Evolutionary conservation across 495 filamentous ascomycete genomes (phyloP), one percentile per base, ranked within the genome.

Genomic region (Podospora didyma): DNA sequence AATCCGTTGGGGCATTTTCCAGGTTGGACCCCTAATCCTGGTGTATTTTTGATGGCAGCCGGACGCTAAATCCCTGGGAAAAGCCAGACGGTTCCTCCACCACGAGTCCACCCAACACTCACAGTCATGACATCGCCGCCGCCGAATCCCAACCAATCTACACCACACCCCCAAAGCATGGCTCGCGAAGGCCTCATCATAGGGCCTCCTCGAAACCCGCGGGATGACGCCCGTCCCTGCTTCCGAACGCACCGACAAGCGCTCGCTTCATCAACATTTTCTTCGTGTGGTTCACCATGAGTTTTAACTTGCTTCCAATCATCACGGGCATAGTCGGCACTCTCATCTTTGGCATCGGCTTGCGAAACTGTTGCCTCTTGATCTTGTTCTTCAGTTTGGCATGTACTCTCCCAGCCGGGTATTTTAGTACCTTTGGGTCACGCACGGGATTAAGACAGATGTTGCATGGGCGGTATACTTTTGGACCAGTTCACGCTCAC

Each of bases 331-430:
- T 78, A 62, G 62, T 77, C 34, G 77, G 73, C 16, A 77, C 73
- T 4, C 71, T 75, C 1, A 54, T 72, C 12, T 79, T 75, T 51
- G 71, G 70, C 7, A 60, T 82, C 60, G 67, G 73, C 35, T 65
- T 82, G 20, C 66, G 78, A 34, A 77, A 82, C 56, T 66, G 73
- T 2, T 75, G 73, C 3, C 59, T 82, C 24, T 71, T 79, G 45
- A 82, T 82, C 47, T 52, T 82, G 14, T 81, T 82, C 64, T 79
- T 80, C 54, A 71, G 70, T 24, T 63, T 78, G 34, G 57, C 79
- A 5, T 74, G 67, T 42, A 71, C 71, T 0, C 45, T 76, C n/a
- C 75, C 74, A 0, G 70, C 75, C 10, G 76, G 74, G 12, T 81
- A 76, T 52, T 72, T 81, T 54, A 72, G 72, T 44, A 75, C 72